Base-by-base conservation (phyloP, 345 rosid genomes). In the Rhizophora apiculata region DNA sequence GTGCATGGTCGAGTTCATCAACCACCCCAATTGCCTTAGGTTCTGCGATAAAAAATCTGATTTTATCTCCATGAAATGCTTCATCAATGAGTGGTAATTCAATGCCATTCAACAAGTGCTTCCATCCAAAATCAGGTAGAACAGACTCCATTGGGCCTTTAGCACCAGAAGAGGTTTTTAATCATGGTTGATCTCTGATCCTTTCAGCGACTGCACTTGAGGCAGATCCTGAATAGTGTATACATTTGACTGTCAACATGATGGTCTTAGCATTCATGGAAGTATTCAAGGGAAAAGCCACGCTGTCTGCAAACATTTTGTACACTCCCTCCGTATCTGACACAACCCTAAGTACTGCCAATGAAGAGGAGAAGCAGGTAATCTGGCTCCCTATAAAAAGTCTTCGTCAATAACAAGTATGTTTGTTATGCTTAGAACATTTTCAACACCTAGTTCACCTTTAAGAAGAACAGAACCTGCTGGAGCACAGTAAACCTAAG, bases 21-120 rank as follows among this genome's bases (percentile, higher is more conserved):
- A 37, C 39, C 6, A 68, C 71, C 55, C 63, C 71, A 39, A 68
- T 22, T 68, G 46, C 55, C 53, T 58, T 36, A 21, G 58, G 64
- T 43, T 68, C 63, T 9, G 15, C 56, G 26, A 20, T 22, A 13
- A 19, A 58, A 54, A 55, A 68, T 19, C 71, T 39, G 21, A 68
- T 68, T 11, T 34, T 21, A 19, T 31, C 43, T 37, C 71, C 71
- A 65, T 65, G 49, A 29, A 49, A 65, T 2, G 32, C n/a, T 13
- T 49, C 57, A 29, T 65, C 68, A 24, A 65, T 46, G 21, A 48
- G 29, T 65, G 43, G 43, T 8, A 37, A 37, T 37, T 37, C 11
- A 8, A 37, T 37, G 43, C 43, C 43, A 37, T 37, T 27, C 34
- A 65, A n/a, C 21, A 65, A 49, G 68, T 7, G 20, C 29, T 7